Base-by-base conservation (phyloP, 1,284 basidiomycete species). In the Ustilago tritici region DNA sequence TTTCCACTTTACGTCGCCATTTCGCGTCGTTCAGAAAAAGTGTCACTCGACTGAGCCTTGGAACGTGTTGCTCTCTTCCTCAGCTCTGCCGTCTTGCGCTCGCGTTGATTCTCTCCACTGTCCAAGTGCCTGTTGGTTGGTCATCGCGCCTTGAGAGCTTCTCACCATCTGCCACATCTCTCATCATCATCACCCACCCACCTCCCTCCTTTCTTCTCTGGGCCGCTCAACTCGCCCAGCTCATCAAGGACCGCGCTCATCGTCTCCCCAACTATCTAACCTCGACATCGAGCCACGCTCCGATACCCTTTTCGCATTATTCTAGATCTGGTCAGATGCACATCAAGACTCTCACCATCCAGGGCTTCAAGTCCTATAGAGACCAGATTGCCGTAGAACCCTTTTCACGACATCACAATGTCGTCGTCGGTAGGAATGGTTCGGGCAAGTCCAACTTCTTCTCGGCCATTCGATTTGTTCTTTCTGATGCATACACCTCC, bases 401-500 rank as follows among this genome's bases (percentile, higher is more conserved):
- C 15, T 90, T 90, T 81, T 84, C 83, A 38, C 74, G 83, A 15
- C 81, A 81, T 38, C 80, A 82, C 59, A 87, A 87, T 63, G 85
- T 87, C 47, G 82, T 87, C 52, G 83, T 87, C 40, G 86, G 86
- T n/a, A 74, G 86, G 38, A 87, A 87, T 50, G 86, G 86, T 41
- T 83, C 81, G n/a, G 86, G 86, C 52, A 87, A 87, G 78, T 83
- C 81, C 63, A 87, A 87, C 81, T 86, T 87, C 69, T 87, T 87
- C 74, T 82, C 84, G 4, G 83, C 95, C 19, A 97, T 98, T 83
- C 93, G 96, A 10, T 99, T 99, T 83, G 96, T 99, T 4, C 90
- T 99, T 8, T 95, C 95, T 7, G 97, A 99, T 88, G 95, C 95
- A 32, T 98, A 99, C 84, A 95, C 94, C 0, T 95, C 94, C 43